These are phyloP conservation scores for Biancaea sappan DNA, from an alignment of 306 rosid genomes.

Conservation along the genomic window DNA sequence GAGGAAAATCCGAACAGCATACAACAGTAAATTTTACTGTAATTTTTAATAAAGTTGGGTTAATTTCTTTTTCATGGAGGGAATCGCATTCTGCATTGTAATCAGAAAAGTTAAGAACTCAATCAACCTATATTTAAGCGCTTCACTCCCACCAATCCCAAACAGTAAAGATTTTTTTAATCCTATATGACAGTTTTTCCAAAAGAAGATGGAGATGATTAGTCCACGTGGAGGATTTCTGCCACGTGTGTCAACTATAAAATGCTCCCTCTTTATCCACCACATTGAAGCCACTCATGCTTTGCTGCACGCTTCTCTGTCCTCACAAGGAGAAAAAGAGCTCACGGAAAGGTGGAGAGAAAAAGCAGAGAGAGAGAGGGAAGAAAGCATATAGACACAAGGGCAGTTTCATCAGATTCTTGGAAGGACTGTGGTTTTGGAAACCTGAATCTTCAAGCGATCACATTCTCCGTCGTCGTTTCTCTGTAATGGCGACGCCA, in stretches of 20 bases:
- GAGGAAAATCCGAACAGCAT: too few relatives aligned
- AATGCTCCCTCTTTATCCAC: neutral
- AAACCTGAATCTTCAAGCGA: constrained; percentile 35
- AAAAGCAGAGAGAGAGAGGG: neutral
- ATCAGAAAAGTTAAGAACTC: too few relatives aligned
- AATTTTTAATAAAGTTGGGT: too few relatives aligned
- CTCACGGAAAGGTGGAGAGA: neutral
- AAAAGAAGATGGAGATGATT: neutral
- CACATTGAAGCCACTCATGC: neutral
- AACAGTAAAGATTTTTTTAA: too few relatives aligned
- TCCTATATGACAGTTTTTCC: neutral
- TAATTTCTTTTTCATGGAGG: too few relatives aligned
- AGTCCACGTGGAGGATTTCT: constrained; percentile 22
- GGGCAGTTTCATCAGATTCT: neutral
- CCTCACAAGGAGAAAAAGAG: neutral
- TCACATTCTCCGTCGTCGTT: neutral
- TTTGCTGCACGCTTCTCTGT: neutral
- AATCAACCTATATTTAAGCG: too few relatives aligned
- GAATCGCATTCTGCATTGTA: too few relatives aligned
- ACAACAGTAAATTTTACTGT: too few relatives aligned
- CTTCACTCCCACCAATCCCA: too few relatives aligned
- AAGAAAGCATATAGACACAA: neutral
- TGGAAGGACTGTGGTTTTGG: constrained; percentile 3
- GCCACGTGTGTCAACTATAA: constrained; percentile 35
- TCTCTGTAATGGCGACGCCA: constrained; percentile 49